Evolutionary conservation across 352 stramenopile genomes (phyloP), one percentile per base, ranked within the genome.

Genomic region (Pythium guiyangense): DNA sequence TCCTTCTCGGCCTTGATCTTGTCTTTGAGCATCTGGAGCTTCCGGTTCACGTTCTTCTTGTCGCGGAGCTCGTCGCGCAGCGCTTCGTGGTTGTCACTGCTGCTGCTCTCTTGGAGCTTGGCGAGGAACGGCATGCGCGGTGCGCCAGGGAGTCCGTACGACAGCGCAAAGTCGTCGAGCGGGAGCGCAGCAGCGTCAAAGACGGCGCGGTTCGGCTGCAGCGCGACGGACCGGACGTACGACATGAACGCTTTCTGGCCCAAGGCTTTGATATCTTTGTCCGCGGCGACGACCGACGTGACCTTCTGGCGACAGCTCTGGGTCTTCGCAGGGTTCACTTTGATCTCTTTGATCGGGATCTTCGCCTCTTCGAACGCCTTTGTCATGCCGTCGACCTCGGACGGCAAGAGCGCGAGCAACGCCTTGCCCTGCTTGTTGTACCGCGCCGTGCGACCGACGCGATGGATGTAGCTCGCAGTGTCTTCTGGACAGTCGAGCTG

Each of bases 211-310:
- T 98, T 87, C 4, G 94, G 93, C 89, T 98, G 95, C 25, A 99
- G 70, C 51, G 96, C 88, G 37, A 99, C 86, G 0, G 89, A 98
- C 25, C 97, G 91, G 35, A 99, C 77, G 70, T 99, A 99, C 15
- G 93, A 98, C 74, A 96, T 96, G 69, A 99, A 99, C 18, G 97
- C 97, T 64, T 98, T 99, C 64, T 99, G 96, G 0, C 96, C 97
- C 17, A 99, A 67, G 43, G 87, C 62, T 64, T 98, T 97, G 58
- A 99, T 88, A 27, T 98, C 86, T 49, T 93, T 88, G 66, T 99
- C 90, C 12, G 93, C 79, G 0, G 96, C 96, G 37, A 97, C 89
- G 18, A 98, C 72, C 0, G 94, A 95, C 14, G 92, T 87, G 37
- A 98, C 80, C 62, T 97, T 96, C 59, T 97, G 84, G 17, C 82